Evolutionary conservation across 1,284 basidiomycete genomes (phyloP), one percentile per base, ranked within the genome.

Genomic region (Hypsizygus ulmarius): DNA sequence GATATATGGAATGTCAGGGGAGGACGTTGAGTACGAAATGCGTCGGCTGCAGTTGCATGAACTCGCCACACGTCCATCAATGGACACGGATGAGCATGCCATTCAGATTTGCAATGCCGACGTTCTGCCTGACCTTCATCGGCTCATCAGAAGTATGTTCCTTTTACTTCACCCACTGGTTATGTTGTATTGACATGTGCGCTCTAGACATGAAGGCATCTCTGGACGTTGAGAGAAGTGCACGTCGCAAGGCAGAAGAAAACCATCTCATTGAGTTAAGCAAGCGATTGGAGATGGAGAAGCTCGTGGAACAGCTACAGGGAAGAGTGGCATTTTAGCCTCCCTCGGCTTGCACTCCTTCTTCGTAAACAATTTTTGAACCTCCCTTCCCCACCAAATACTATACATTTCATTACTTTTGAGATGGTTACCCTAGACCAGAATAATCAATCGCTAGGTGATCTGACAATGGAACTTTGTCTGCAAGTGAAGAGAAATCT

Each of bases 261-360:
- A 48, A 15, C 5, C 50, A 56, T 40, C 35, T 53, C 11, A 18
- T 37, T 12, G 54, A 56, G 21, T 41, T 53, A 36, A 39, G 48
- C 19, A 53, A 52, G 28, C 51, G 54, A 8, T 29, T 56, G 18
- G 46, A 47, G 29, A 36, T 53, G 39, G 51, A 56, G 27, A 29
- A 38, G 12, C 35, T 50, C 15, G 45, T 47, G 19, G 45, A 51
- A n/a, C n/a, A 38, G 9, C 34, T 51, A 2, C 44, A 41, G 12
- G 14, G 33, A 19, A 43, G 34, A 11, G 21, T 4, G 21, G 7
- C 21, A 7, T 25, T 25, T 25, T 25, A 25, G 21, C 7, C 21
- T 25, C 21, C 21, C 21, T 25, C 4, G 21, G 21, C 21, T 25
- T 25, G 4, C 21, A 25, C 21, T 25, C 21, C 7, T 25, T 25